Conservation (phyloP, 1,284 basidiomycete genomes). For the Ustilago nuda region DNA sequence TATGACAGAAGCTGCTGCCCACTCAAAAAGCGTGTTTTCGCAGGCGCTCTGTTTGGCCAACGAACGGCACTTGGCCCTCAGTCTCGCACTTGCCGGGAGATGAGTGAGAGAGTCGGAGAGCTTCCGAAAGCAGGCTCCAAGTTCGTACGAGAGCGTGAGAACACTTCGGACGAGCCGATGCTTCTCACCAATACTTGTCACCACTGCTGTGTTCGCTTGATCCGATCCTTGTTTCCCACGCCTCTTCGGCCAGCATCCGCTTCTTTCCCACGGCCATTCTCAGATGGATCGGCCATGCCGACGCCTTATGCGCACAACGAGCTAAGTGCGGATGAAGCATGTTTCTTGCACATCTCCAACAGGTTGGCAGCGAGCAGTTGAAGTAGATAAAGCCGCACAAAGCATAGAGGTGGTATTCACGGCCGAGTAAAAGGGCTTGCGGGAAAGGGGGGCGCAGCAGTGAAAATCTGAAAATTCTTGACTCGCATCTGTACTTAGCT, state of each 20-base stretch:
- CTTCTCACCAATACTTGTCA: background rate
- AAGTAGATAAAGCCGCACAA: no score
- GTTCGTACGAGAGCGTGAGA: conserved; percentile 2
- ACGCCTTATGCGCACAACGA: background rate
- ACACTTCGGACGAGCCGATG: background rate
- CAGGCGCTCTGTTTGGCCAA: background rate
- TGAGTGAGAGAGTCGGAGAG: background rate
- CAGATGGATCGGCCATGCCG: background rate
- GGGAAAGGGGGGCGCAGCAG: no score
- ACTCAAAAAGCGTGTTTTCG: background rate
- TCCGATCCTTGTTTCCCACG: background rate
- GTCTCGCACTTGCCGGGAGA: background rate
- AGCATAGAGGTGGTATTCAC: no score
- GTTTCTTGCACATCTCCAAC: no score
- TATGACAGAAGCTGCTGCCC: background rate
- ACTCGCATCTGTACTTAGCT: no score
- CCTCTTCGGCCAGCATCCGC: background rate
- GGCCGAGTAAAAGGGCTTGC: no score
- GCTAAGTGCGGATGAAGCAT: no score
- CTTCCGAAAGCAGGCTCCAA: conserved; percentile 1
- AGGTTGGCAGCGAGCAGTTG: no score
- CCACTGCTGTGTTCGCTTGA: conserved; percentile 1
- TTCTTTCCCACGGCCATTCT: background rate
- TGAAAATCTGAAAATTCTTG: no score
- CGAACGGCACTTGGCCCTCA: no score